Evolutionary conservation across 139 green algal species (phyloP), one percentile per base, ranked within the genome.

Genomic region (Limnomonas spitsbergensis): DNA sequence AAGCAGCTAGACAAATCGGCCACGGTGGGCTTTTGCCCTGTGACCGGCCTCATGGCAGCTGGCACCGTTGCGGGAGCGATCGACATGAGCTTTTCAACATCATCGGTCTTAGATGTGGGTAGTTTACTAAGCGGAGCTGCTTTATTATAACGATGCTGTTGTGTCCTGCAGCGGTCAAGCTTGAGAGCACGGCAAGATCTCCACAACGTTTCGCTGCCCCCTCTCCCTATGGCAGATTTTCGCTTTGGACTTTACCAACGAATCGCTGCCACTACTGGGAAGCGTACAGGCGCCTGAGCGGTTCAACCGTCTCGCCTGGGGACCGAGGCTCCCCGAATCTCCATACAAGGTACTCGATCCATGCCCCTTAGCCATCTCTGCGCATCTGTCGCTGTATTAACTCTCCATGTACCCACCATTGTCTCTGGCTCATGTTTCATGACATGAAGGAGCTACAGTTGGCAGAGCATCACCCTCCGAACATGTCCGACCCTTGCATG

Each of bases 51-150:
- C 37, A 79, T 99, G 24, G 94, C 93, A 0, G 81, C 86, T 37
- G 96, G 96, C 1, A 97, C 93, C 0, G 94, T 96, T 24, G 93
- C 93, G 3, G 96, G 93, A 0, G 92, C 93, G 2, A 94, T 98
- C 38, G 96, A 98, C 76, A 80, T 95, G 27, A 93, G 80, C 54
- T 98, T 98, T 79, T 91, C 75, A 70, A 95, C 90, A 2, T 83
- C 40, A 2, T 93, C 88, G 0, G 76, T 88, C 20, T 79, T 98
- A 0, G 91, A 97, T 89, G 93, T 96, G 66, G 14, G 81, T 42
- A 29, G 9, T 27, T 70, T 29, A 70, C 20, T 37, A 29, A 29
- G 20, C 38, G 32, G 3, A 66, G 24, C 7, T 4, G 7, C 32
- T 37, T 7, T 66, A 38, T 66, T 38, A 36, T 77, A 3, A 66